Percentiles rank a stretch among this genome's conserved stretches.
phyloP scores from a whole-genome alignment of 441 rosid genomes.

The Gossypium gossypioides region DNA sequence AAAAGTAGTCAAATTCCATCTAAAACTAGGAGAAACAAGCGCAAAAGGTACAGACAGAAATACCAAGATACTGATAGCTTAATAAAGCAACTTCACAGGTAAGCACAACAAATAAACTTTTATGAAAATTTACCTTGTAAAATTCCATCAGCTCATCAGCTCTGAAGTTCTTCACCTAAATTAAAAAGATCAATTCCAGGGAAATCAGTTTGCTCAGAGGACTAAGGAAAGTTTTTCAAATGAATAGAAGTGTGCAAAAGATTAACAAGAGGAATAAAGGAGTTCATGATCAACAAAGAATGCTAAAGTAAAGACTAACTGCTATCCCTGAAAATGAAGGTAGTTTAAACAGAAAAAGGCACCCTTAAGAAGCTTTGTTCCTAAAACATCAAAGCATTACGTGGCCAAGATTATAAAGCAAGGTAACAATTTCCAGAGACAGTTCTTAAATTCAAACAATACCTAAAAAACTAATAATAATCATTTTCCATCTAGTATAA shows the following conservation, averaged over 20 bases:
- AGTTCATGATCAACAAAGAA: not conserved
- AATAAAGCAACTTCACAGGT: not conserved
- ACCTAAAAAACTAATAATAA: not conserved
- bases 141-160: constrained; percentile 79
- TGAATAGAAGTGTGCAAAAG: not conserved
- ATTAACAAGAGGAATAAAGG: not conserved
- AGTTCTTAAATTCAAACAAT: not conserved
- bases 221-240: not conserved
- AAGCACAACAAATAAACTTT: not conserved
- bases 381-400: not conserved
- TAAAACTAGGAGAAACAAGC: not conserved
- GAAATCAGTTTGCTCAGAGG: not conserved
- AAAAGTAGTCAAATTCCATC: not conserved
- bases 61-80: not conserved
- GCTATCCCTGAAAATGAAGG: not conserved
- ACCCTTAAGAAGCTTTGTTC: constrained; percentile 1
- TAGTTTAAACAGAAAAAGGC: not conserved
- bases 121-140: constrained; percentile 50
- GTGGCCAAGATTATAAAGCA: not conserved
- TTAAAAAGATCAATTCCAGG: constrained; percentile 5
- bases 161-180: constrained; percentile 63
- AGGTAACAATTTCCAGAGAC: not conserved
- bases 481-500: constrained; percentile 3
- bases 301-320: not conserved
- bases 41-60: constrained; percentile 7